phyloP scores from a whole-genome alignment of 805 yeast genomes.

The Candida tallmaniae region DNA sequence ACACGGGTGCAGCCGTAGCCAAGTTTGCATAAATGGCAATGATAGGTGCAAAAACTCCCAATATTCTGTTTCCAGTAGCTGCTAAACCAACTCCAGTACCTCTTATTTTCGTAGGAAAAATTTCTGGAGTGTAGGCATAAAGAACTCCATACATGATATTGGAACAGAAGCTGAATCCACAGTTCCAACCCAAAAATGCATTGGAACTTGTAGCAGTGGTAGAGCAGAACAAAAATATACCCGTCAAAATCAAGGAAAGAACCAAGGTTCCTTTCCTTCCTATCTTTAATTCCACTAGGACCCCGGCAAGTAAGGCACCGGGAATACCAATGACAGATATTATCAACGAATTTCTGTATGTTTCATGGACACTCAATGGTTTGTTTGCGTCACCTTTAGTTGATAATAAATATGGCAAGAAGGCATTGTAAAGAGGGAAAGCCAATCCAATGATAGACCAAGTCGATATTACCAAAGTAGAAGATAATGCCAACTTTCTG shows the following conservation, averaged over 20 bases:
- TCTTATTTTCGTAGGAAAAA: conserved; percentile 43
- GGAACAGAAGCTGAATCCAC: conserved; percentile 43
- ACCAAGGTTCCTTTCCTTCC: conserved; percentile 58
- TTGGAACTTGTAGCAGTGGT: conserved; percentile 55
- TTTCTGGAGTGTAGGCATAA: conserved; percentile 66
- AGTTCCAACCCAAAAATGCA: conserved; percentile 45
- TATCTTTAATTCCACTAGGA: conserved; percentile 29
- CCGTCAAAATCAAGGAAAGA: conserved; percentile 48
- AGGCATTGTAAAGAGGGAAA: conserved; percentile 54
- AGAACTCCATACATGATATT: conserved; percentile 54
- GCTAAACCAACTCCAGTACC: conserved; percentile 62
- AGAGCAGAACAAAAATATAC: conserved; percentile 57
- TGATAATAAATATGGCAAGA: conserved; percentile 49
- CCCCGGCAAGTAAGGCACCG: conserved; percentile 30
- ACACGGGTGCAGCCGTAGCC: conserved; percentile 55
- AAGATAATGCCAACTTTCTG: conserved; percentile 40
- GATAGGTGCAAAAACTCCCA: conserved; percentile 57
- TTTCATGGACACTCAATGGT: conserved; percentile 26
- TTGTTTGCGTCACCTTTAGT: conserved; percentile 29
- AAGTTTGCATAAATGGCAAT: conserved; percentile 51
- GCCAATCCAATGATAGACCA: conserved; percentile 59
- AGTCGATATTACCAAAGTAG: conserved; percentile 37
- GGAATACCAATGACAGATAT: conserved; percentile 30
- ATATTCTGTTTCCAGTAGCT: conserved; percentile 48
- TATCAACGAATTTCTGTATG: conserved; percentile 29